Evolutionary conservation across 139 green algal species (phyloP).

Genomic region (Coelastrella sp.): DNA sequence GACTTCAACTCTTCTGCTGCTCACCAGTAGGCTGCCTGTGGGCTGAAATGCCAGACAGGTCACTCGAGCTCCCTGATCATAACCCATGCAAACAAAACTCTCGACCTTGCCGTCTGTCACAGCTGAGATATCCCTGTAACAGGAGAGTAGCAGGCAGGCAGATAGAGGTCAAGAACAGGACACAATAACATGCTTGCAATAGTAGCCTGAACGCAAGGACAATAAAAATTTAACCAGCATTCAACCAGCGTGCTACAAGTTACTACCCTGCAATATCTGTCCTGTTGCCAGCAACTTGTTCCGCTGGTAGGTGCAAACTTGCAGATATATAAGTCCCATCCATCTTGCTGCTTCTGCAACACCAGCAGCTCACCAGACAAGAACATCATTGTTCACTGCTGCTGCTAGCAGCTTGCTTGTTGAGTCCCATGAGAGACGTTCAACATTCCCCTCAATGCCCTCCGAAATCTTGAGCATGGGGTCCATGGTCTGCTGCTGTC

Average conservation of each 20-base stretch:
- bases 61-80: slow-evolving; percentile 52
- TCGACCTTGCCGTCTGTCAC: slow-evolving; percentile 32
- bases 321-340: too few species aligned
- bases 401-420: slow-evolving; percentile 49
- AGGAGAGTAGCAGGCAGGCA: too few species aligned
- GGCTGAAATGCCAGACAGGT: slow-evolving; percentile 60
- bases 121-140: slow-evolving; percentile 33
- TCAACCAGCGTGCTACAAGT: too few species aligned
- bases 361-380: slow-evolving; percentile 44
- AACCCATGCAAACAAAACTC: slow-evolving; percentile 62
- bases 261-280: too few species aligned
- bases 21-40: slow-evolving; percentile 60
- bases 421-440: slow-evolving; percentile 46
- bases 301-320: too few species aligned
- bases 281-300: too few species aligned
- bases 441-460: slow-evolving; percentile 39
- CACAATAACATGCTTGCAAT: too few species aligned
- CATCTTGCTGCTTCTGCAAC: background rate
- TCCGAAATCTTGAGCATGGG: slow-evolving; percentile 39
- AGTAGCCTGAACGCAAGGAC: too few species aligned
- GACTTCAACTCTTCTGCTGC: too few species aligned
- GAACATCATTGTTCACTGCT: slow-evolving; percentile 51
- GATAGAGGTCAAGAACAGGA: too few species aligned
- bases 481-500: slow-evolving; percentile 27
- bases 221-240: too few species aligned